Evolutionary conservation across 495 filamentous ascomycete genomes (phyloP).

Genomic region (Penicillium macrosclerotiorum): DNA sequence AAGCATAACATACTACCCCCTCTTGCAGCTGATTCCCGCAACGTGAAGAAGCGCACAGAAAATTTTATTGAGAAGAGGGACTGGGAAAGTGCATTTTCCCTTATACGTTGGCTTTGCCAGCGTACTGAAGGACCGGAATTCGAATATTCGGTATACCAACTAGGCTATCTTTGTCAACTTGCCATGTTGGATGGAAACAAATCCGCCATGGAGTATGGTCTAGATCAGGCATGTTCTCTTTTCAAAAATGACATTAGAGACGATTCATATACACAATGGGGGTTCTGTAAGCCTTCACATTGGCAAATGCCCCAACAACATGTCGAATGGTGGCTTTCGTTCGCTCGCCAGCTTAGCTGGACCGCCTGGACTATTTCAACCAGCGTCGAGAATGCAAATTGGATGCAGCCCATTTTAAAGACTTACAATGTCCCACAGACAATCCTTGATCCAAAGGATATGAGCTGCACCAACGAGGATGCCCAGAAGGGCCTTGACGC

Average conservation of each 20-base stretch:
- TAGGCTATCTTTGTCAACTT: conserved; percentile 29
- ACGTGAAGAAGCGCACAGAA: conserved; percentile 13
- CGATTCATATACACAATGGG: conserved; percentile 2
- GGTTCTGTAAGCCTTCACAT: neutral
- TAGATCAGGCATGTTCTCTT: neutral
- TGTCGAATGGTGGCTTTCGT: conserved; percentile 16
- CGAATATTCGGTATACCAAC: conserved; percentile 23
- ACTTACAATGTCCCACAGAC: neutral
- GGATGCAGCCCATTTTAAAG: conserved; percentile 8
- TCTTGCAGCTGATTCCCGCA: conserved; percentile 21
- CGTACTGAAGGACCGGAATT: conserved; percentile 26
- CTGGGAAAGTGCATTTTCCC: conserved; percentile 25
- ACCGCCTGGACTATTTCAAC: conserved; percentile 24
- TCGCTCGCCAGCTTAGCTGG: conserved; percentile 31
- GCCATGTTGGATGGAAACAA: conserved; percentile 18
- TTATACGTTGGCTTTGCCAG: conserved; percentile 29
- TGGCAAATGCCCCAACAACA: conserved; percentile 10
- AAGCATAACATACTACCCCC: conserved; percentile 21
- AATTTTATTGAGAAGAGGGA: conserved; percentile 5
- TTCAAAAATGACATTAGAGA: conserved; percentile 17
- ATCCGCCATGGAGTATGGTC: conserved; percentile 14
- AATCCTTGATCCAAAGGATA: neutral
- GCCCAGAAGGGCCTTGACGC: neutral
- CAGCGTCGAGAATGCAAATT: neutral
- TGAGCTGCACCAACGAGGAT: neutral